Conservation (phyloP, 2,329 filamentous ascomycete genomes). For the Ascochyta rabiei region DNA sequence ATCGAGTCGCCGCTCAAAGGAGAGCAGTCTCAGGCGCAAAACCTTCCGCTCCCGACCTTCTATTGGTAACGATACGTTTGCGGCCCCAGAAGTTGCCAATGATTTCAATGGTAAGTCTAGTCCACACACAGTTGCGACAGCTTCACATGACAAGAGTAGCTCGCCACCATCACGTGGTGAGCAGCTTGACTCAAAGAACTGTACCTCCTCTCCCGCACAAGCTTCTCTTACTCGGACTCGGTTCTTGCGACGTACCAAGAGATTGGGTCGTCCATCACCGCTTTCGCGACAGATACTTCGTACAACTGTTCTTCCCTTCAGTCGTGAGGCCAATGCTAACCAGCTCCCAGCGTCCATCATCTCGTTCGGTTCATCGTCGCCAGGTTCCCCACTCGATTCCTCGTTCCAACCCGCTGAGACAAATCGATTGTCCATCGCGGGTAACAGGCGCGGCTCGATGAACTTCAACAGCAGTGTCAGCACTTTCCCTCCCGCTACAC, state of each 20-base stretch:
- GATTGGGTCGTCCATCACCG: conserved; percentile 47
- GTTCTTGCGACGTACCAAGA: conserved; percentile 46
- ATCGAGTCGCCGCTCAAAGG: conserved; percentile 53
- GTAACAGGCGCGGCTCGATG: conserved; percentile 48
- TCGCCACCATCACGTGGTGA: conserved; percentile 27
- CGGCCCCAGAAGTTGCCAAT: conserved; percentile 42
- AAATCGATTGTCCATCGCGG: conserved; percentile 82
- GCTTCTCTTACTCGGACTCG: conserved; percentile 47
- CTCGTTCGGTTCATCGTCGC: conserved; percentile 67
- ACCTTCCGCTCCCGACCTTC: conserved; percentile 55
- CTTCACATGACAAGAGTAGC: conserved; percentile 41
- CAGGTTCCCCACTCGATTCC: conserved; percentile 79
- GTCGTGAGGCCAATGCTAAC: conserved; percentile 30
- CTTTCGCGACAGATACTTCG: conserved; percentile 47
- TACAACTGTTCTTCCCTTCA: conserved; percentile 11
- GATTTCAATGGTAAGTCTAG: conserved; percentile 48
- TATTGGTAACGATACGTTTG: conserved; percentile 55
- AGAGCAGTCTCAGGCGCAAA: conserved; percentile 58
- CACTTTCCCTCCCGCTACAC: conserved; percentile 76
- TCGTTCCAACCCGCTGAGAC: conserved; percentile 75
- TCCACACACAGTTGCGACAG: conserved; percentile 11
- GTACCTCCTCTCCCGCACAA: conserved; percentile 35
- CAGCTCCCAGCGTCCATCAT: conserved; percentile 57
- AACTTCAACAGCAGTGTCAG: conserved; percentile 49
- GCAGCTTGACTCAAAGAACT: conserved; percentile 41